Percentiles rank a stretch among this genome's conserved stretches.
phyloP scores from a whole-genome alignment of 306 rosid genomes.

The Clitoria ternatea region DNA sequence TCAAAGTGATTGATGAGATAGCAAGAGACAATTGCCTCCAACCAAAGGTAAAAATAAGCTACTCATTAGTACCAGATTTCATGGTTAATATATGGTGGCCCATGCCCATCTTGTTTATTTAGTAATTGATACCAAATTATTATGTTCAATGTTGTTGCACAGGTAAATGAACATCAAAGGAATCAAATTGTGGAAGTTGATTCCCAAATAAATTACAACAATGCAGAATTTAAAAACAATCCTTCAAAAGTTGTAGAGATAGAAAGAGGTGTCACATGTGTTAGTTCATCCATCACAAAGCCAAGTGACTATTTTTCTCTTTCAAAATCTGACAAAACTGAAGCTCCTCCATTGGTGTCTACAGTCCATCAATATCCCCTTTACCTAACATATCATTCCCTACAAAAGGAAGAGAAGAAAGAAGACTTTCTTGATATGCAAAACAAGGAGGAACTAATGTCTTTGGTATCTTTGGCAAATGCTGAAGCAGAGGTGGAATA shows the following conservation, averaged over 20 bases:
- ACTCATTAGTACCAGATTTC: constrained; percentile 42
- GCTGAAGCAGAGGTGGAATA: no score
- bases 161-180: constrained; percentile 39
- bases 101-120: no score
- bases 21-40: constrained; percentile 42
- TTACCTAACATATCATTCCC: constrained; percentile 4
- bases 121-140: not conserved
- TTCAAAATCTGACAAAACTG: not conserved
- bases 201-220: constrained; percentile 16
- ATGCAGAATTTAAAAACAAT: constrained; percentile 26
- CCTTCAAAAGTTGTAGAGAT: constrained; percentile 28
- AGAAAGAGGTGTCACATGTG: constrained; percentile 1
- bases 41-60: constrained; percentile 35
- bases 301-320: constrained; percentile 1
- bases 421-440: not conserved
- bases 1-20: constrained; percentile 50
- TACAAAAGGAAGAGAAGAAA: constrained; percentile 9
- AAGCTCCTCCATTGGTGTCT: constrained; percentile 26
- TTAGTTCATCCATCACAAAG: constrained; percentile 12
- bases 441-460: constrained; percentile 12
- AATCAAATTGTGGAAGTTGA: constrained; percentile 20
- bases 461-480: constrained; percentile 22
- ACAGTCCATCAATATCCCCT: constrained; percentile 31
- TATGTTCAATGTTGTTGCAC: not conserved
- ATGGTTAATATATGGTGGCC: not conserved